phyloP scores from a whole-genome alignment of 352 stramenopile genomes.

The Phytophthora ohioensis region DNA sequence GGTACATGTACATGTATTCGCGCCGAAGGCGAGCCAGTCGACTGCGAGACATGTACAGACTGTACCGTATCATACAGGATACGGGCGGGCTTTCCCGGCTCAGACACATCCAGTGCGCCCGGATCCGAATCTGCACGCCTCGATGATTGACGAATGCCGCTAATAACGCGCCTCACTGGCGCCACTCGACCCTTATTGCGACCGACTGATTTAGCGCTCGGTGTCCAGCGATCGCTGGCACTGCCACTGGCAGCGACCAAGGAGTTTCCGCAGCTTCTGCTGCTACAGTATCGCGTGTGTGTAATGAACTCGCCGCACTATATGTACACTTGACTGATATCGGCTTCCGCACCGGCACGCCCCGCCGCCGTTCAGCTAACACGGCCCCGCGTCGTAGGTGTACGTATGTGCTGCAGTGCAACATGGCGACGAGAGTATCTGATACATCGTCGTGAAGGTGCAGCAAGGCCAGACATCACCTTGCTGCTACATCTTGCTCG shows the following conservation, averaged over 20 bases:
- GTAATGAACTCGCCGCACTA: constrained; percentile 6
- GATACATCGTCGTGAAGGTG: constrained; percentile 27
- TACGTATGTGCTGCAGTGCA: constrained; percentile 9
- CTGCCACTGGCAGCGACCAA: too few species aligned
- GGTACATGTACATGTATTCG: background rate
- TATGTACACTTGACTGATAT: constrained; percentile 1
- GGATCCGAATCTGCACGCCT: constrained; percentile 7
- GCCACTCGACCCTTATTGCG: background rate
- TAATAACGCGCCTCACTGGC: constrained; percentile 9
- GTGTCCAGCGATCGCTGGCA: background rate
- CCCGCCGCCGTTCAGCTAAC: background rate
- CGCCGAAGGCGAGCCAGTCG: constrained; percentile 11
- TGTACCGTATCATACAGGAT: too few species aligned
- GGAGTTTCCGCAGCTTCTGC: too few species aligned
- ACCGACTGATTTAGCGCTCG: constrained; percentile 5
- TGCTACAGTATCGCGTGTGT: background rate
- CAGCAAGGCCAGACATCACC: constrained; percentile 8
- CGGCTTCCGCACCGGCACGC: constrained; percentile 2
- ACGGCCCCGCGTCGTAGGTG: background rate
- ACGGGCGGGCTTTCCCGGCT: constrained; percentile 17
- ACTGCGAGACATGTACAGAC: too few species aligned
- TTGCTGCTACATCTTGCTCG: constrained; percentile 14
- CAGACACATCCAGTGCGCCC: constrained; percentile 32
- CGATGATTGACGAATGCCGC: constrained; percentile 13
- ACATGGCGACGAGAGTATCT: constrained; percentile 29